Evolutionary conservation across 495 filamentous ascomycete genomes (phyloP).

Genomic region (Neurospora sublineolata): DNA sequence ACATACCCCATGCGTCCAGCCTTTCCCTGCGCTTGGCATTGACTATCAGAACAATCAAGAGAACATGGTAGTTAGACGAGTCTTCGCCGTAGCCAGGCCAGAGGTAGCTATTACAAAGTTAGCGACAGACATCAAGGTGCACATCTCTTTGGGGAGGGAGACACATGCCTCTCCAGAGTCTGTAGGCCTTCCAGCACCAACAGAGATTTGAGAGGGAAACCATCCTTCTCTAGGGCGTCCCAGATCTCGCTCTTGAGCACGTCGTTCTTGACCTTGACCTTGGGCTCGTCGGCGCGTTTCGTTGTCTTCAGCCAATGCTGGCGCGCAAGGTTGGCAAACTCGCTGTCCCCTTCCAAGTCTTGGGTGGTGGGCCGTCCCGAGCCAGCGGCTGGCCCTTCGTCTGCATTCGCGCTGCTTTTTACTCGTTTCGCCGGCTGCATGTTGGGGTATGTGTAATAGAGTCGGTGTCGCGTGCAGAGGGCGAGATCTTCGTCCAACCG

Average conservation of each 20-base stretch:
- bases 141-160: not conserved
- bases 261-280: constrained; percentile 69
- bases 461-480: constrained; percentile 10
- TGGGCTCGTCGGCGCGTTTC: constrained; percentile 37
- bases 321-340: constrained; percentile 72
- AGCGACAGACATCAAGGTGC: constrained; percentile 3
- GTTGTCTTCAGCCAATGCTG: constrained; percentile 66
- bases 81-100: constrained; percentile 90
- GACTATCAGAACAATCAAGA: constrained; percentile 71
- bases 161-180: constrained; percentile 66
- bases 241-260: constrained; percentile 83
- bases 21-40: constrained; percentile 83
- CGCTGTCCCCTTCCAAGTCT: constrained; percentile 59
- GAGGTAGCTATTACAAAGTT: constrained; percentile 51
- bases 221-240: constrained; percentile 73
- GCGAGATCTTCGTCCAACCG: not conserved
- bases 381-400: constrained; percentile 20
- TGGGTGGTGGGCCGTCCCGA: constrained; percentile 29
- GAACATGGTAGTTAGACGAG: constrained; percentile 79
- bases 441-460: not conserved
- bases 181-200: constrained; percentile 82
- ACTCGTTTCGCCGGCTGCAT: constrained; percentile 41
- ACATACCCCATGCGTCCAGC: constrained; percentile 64
- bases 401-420: constrained; percentile 31
- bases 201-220: constrained; percentile 64